A percentile compares a stretch with the other conserved stretches of the same genome.
Conservation (phyloP, 441 rosid genomes). For the Gossypium schwendimanii region DNA sequence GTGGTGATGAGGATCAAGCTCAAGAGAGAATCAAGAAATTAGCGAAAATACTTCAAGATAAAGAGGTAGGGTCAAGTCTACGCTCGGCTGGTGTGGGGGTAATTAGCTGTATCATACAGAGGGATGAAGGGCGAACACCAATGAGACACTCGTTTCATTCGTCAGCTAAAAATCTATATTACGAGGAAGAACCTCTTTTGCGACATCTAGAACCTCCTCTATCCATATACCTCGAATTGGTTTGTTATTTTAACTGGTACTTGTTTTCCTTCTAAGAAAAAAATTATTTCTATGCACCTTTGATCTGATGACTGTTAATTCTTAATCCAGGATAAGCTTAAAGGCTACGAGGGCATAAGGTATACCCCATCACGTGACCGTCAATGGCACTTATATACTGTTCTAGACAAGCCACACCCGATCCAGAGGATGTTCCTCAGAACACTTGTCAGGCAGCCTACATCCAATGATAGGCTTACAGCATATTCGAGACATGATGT, state of each 20-base stretch:
- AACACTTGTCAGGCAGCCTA: conserved; percentile 88
- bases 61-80: conserved; percentile 67
- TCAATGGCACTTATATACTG: conserved; percentile 93
- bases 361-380: conserved; percentile 83
- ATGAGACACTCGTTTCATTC: conserved; percentile 98
- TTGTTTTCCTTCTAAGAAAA: conserved; percentile 3
- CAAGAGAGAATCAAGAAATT: conserved; percentile 87
- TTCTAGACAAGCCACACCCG: conserved; percentile 71
- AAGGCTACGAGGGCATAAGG: conserved; percentile 64
- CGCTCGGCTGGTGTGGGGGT: conserved; percentile 82
- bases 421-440: conserved; percentile 91
- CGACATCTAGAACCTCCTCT: conserved; percentile 98
- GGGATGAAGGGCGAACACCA: conserved; percentile 98
- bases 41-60: conserved; percentile 88
- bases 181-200: conserved; percentile 86
- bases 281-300: background rate
- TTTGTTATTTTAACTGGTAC: conserved; percentile 27
- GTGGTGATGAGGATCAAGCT: conserved; percentile 99
- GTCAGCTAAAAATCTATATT: conserved; percentile 68
- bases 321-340: conserved; percentile 80
- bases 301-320: conserved; percentile 15
- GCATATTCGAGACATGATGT: conserved; percentile 54
- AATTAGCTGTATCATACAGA: conserved; percentile 91
- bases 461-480: conserved; percentile 54
- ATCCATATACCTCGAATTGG: conserved; percentile 94